Evolutionary conservation across 768 basidiomycete genomes (phyloP), one percentile per base, ranked within the genome.

Genomic region (Collybia nuda): DNA sequence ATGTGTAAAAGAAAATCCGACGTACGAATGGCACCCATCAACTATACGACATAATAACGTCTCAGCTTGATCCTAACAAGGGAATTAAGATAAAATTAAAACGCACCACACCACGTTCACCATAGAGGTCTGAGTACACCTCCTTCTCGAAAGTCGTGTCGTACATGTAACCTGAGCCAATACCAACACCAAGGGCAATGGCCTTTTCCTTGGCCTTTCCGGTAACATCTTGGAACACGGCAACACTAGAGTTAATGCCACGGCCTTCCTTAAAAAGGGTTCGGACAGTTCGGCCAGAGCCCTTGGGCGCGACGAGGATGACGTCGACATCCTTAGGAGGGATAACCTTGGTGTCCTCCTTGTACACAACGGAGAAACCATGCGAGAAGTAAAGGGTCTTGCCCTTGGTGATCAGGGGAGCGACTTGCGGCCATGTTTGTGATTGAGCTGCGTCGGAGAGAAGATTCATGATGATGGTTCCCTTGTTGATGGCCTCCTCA

Each of bases 371-470:
- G 57, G 96, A 98, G 88, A 99, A 99, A 64, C 97, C 97, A 70
- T 99, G 97, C 5, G 96, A 93, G 80, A 99, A 99, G 86, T 99
- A 99, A 56, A 99, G 88, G n/a, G 97, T 99, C 82, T 99, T 98
- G 76, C 92, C 97, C 83, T 95, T 93, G 71, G 94, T 98, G 78
- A 98, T 95, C 64, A 98, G 85, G 48, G 97, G 96, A 39, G 84
- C 87, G 61, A 99, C 59, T 47, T 80, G 75, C 35, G 88, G 77
- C 97, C 97, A 99, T 24, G 95, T 98, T 70, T 89, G 83, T 12
- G 92, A 94, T 76, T 99, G 97, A n/a, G 96, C 97, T 43, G 97
- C 97, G 63, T 99, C 97, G 40, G 96, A 98, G 59, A 99, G 85
- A 47, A 99, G 80, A 82, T 99, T 98, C 97, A 99, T 99, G 84